phyloP scores from a whole-genome alignment of 768 basidiomycete species.

The Brasilioporus rufonigricans region DNA sequence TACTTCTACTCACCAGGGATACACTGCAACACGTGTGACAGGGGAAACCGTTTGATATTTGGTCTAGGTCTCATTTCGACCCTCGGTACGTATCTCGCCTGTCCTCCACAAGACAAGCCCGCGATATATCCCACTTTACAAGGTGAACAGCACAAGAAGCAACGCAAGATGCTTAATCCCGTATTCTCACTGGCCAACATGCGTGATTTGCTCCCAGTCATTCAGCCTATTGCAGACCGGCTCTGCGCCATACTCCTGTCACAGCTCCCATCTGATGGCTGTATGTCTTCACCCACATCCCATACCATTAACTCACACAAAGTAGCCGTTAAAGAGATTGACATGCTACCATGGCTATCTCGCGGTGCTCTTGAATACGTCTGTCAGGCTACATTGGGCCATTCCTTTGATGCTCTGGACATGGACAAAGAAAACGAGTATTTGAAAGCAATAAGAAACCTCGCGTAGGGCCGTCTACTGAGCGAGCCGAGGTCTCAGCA shows the following conservation, averaged over 20 bases:
- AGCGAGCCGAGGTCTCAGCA: not conserved
- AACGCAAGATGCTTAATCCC: conserved; percentile 35
- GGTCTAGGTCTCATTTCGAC: conserved; percentile 39
- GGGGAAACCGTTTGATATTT: conserved; percentile 33
- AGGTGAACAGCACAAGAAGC: conserved; percentile 31
- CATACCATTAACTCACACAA: not conserved
- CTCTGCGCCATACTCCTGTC: conserved; percentile 21
- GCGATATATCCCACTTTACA: not conserved
- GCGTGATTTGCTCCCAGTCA: conserved; percentile 29
- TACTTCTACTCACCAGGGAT: not conserved
- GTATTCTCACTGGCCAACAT: conserved; percentile 33
- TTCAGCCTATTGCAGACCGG: conserved; percentile 34
- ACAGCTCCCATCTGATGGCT: conserved; percentile 21
- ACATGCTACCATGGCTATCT: conserved; percentile 34
- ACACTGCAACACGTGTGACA: not conserved
- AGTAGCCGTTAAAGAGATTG: conserved; percentile 29
- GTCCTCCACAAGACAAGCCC: not conserved
- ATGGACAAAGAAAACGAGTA: conserved; percentile 26
- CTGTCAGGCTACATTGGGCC: conserved; percentile 33
- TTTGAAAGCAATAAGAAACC: conserved; percentile 25
- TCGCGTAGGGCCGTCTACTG: conserved; percentile 27
- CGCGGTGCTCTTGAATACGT: conserved; percentile 37
- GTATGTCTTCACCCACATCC: conserved; percentile 11
- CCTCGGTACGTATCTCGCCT: conserved; percentile 26
- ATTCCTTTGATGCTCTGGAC: conserved; percentile 32